Evolutionary conservation across 1,284 basidiomycete genomes (phyloP).

Genomic region (Microbotryum silenes-acaulis): DNA sequence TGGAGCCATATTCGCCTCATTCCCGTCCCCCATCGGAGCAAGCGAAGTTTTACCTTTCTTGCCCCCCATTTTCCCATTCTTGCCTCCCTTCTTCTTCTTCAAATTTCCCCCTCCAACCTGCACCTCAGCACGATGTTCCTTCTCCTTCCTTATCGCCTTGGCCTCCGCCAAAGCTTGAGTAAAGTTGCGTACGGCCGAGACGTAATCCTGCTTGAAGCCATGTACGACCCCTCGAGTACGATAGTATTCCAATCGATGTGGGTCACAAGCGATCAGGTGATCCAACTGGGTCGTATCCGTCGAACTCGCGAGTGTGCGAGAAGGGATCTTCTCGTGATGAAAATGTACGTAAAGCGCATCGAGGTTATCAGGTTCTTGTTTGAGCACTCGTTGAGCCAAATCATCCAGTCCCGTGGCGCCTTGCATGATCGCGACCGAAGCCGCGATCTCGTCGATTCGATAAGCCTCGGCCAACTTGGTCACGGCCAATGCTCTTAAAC

Average conservation of each 20-base stretch:
- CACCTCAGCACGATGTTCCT: conserved; percentile 36
- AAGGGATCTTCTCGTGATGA: conserved; percentile 82
- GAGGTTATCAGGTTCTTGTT: conserved; percentile 60
- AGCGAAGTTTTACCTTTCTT: conserved; percentile 45
- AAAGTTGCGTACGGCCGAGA: conserved; percentile 62
- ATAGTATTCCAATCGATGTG: conserved; percentile 66
- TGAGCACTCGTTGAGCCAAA: conserved; percentile 68
- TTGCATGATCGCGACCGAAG: conserved; percentile 82
- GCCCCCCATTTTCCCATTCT: neutral
- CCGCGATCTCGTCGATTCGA: conserved; percentile 70
- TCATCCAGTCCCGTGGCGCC: conserved; percentile 79
- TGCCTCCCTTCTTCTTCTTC: conserved; percentile 25
- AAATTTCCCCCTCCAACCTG: conserved; percentile 43
- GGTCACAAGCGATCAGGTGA: conserved; percentile 59
- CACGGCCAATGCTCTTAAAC: conserved; percentile 64
- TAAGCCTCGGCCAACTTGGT: conserved; percentile 74
- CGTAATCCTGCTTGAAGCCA: conserved; percentile 71
- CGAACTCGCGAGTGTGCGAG: conserved; percentile 72
- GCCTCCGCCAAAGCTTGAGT: conserved; percentile 67
- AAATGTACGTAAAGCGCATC: conserved; percentile 79
- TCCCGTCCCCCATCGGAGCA: conserved; percentile 38
- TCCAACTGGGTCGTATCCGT: conserved; percentile 64
- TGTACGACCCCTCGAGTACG: conserved; percentile 73
- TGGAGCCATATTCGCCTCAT: conserved; percentile 48
- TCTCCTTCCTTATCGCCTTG: conserved; percentile 57